Conservation (phyloP, 768 basidiomycete species). For the Lactifluus volemus region DNA sequence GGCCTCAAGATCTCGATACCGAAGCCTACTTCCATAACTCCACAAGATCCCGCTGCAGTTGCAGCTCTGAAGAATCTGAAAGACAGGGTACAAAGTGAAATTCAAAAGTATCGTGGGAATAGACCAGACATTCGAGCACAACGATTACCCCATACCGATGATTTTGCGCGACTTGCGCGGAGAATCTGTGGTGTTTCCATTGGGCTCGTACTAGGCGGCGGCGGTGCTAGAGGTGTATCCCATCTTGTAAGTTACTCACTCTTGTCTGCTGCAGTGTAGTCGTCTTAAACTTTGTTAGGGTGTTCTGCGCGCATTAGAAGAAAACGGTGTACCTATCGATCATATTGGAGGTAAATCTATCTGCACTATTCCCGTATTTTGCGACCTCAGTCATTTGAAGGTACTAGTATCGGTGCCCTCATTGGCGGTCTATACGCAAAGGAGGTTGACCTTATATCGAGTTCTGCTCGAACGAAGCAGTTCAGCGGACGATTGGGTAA, state of each 20-base stretch:
- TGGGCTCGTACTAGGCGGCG: slow-evolving; percentile 91
- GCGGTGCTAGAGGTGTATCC: slow-evolving; percentile 87
- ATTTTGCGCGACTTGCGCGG: slow-evolving; percentile 87
- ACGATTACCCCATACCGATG: slow-evolving; percentile 74
- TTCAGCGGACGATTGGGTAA: slow-evolving; percentile 90
- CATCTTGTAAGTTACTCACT: slow-evolving; percentile 42
- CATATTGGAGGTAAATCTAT: slow-evolving; percentile 63
- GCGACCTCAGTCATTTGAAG: slow-evolving; percentile 26
- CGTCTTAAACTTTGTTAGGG: slow-evolving; percentile 44
- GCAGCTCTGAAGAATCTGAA: slow-evolving; percentile 86
- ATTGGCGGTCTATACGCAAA: slow-evolving; percentile 93
- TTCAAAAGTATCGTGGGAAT: slow-evolving; percentile 77
- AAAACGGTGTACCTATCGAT: slow-evolving; percentile 89
- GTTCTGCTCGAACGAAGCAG: slow-evolving; percentile 78
- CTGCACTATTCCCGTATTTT: neutral
- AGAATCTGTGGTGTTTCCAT: slow-evolving; percentile 89
- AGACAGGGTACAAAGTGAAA: slow-evolving; percentile 81
- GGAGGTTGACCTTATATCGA: slow-evolving; percentile 85
- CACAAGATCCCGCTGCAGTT: slow-evolving; percentile 82
- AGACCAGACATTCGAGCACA: slow-evolving; percentile 56
- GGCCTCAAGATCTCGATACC: slow-evolving; percentile 60
- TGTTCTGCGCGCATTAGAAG: slow-evolving; percentile 85
- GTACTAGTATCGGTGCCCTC: slow-evolving; percentile 86
- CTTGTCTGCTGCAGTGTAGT: slow-evolving; percentile 28
- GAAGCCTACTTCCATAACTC: slow-evolving; percentile 41